phyloP scores from a whole-genome alignment of 1,284 basidiomycete species.

The Sporisorium iseilematis-ciliati region DNA sequence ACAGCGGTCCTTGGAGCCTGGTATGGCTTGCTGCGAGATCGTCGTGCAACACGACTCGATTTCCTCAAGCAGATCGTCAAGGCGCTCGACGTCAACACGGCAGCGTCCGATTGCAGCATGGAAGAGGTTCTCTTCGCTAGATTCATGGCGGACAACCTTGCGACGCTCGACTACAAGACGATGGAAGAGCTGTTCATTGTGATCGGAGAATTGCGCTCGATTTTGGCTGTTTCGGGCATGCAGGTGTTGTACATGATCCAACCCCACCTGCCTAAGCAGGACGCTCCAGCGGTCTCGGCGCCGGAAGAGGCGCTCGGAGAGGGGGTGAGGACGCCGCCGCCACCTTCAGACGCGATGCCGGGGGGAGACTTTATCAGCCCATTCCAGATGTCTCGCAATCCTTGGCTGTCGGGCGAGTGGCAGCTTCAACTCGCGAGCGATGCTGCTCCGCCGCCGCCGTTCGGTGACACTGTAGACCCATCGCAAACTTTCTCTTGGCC shows the following conservation, averaged over 20 bases:
- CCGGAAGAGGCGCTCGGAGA: conserved; percentile 6
- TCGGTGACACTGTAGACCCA: conserved; percentile 28
- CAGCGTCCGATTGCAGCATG: conserved; percentile 39
- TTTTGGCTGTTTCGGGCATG: conserved; percentile 86
- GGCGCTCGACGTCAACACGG: conserved; percentile 80
- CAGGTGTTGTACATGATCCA: conserved; percentile 74
- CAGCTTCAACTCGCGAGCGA: conserved; percentile 34
- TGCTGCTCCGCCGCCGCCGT: conserved; percentile 9
- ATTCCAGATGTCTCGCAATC: conserved; percentile 32
- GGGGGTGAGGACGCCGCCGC: conserved; percentile 32
- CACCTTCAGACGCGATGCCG: neutral
- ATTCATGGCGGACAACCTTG: conserved; percentile 94
- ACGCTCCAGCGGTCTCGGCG: neutral
- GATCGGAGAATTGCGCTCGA: conserved; percentile 81
- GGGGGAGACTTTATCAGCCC: conserved; percentile 36
- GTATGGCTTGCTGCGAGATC: conserved; percentile 91
- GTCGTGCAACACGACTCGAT: conserved; percentile 83
- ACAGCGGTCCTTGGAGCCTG: conserved; percentile 78
- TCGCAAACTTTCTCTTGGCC: conserved; percentile 24
- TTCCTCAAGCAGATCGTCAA: conserved; percentile 86
- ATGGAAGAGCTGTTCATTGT: conserved; percentile 91
- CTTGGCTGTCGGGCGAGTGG: conserved; percentile 46
- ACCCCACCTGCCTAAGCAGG: conserved; percentile 44
- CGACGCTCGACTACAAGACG: conserved; percentile 90
- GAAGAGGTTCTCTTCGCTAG: conserved; percentile 77